phyloP scores from a whole-genome alignment of 371 early-diverging fungal species.

The Syncephalastrum sp. region DNA sequence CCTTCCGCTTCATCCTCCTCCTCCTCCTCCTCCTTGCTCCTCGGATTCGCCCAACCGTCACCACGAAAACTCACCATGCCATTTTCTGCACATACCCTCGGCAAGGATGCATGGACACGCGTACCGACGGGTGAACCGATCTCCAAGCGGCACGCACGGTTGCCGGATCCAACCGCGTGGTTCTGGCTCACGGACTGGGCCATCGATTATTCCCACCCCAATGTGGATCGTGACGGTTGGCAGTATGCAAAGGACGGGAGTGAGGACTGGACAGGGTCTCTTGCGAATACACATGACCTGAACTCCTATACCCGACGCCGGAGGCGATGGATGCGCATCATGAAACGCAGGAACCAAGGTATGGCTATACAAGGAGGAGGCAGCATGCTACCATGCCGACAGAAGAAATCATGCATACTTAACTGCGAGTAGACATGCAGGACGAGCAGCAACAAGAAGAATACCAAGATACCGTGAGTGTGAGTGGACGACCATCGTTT shows the following conservation, averaged over 20 bases:
- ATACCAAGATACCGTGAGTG: not conserved
- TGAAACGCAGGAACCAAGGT: slow-evolving; percentile 52
- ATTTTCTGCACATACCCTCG: slow-evolving; percentile 46
- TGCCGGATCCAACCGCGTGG: slow-evolving; percentile 55
- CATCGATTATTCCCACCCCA: slow-evolving; percentile 64
- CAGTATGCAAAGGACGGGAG: slow-evolving; percentile 61
- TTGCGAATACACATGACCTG: too few species aligned
- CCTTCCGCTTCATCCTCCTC: slow-evolving; percentile 22
- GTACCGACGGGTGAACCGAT: slow-evolving; percentile 51
- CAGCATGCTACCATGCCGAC: not conserved
- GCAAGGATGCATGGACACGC: slow-evolving; percentile 56
- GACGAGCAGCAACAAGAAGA: slow-evolving; percentile 1
- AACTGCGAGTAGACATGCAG: not conserved
- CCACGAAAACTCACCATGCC: slow-evolving; percentile 24
- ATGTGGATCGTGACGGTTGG: slow-evolving; percentile 61
- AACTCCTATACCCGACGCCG: slow-evolving; percentile 52
- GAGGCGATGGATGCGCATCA: slow-evolving; percentile 74
- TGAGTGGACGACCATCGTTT: slow-evolving; percentile 13
- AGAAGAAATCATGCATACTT: not conserved
- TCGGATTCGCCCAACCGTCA: slow-evolving; percentile 19
- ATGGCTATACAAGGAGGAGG: slow-evolving; percentile 28
- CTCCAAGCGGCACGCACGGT: slow-evolving; percentile 47
- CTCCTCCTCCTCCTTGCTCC: slow-evolving; percentile 24
- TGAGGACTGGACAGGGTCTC: slow-evolving; percentile 39
- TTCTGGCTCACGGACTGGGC: slow-evolving; percentile 85